Evolutionary conservation across 495 filamentous ascomycete species (phyloP).

Genomic region (Aspergillus steynii): DNA sequence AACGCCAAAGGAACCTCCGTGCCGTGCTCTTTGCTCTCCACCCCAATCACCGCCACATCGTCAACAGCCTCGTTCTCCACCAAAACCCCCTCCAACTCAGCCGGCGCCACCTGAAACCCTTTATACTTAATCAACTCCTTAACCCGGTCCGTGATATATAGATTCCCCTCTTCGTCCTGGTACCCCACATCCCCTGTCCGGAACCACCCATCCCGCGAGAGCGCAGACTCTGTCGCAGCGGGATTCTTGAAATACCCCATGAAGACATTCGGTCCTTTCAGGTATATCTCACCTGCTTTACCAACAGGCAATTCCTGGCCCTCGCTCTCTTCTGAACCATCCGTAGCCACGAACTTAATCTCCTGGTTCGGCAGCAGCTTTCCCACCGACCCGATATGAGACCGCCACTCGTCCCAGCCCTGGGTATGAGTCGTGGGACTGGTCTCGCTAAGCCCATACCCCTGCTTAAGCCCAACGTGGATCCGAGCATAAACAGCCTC

Average conservation of each 20-base stretch:
- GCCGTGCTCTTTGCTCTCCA: slow-evolving; percentile 56
- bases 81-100: slow-evolving; percentile 70
- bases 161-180: slow-evolving; percentile 47
- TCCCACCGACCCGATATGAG: slow-evolving; percentile 59
- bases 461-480: slow-evolving; percentile 65
- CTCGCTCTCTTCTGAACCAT: slow-evolving; percentile 44
- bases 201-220: slow-evolving; percentile 48
- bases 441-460: slow-evolving; percentile 71
- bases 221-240: slow-evolving; percentile 56
- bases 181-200: slow-evolving; percentile 56
- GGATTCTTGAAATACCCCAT: slow-evolving; percentile 64
- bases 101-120: slow-evolving; percentile 73
- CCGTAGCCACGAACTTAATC: slow-evolving; percentile 57
- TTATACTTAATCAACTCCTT: slow-evolving; percentile 79
- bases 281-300: slow-evolving; percentile 52
- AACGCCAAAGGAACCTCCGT: slow-evolving; percentile 77
- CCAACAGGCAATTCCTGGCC: no score
- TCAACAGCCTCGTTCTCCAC: slow-evolving; percentile 58
- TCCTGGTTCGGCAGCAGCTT: slow-evolving; percentile 69
- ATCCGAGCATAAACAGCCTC: slow-evolving; percentile 64
- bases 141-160: slow-evolving; percentile 64
- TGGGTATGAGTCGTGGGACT: slow-evolving; percentile 38
- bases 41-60: slow-evolving; percentile 71
- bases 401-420: background rate
- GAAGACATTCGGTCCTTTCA: slow-evolving; percentile 57